Evolutionary conservation across 2,329 filamentous ascomycete species (phyloP), one percentile per base, ranked within the genome.

Genomic region (Curvularia verruculosa): DNA sequence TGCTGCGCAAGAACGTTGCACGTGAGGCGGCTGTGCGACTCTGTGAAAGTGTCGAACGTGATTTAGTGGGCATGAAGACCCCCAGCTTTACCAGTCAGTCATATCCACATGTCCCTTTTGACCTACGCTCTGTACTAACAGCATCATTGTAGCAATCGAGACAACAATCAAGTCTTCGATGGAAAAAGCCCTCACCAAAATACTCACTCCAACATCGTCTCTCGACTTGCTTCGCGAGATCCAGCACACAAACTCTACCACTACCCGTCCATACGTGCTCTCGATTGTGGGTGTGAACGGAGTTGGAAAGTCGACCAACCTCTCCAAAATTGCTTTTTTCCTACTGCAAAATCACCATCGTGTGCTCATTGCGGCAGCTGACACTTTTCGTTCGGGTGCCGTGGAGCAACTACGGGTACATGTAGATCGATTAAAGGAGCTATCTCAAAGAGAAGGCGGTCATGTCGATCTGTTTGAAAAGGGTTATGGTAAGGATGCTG

Each of bases 251-350:
- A 86, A 96, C 60, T 89, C 87, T 6, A 68, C 77, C 12, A 80
- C 88, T 0, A 82, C 80, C 21, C 89, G 95, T 3, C 95, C 95
- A 41, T 99, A 98, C 74, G 94, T 98, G 70, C 96, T 99, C 74
- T 97, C 92, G 55, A 96, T 99, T 60, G 95, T 99, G 41, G 95
- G 95, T 60, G 95, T 99, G 74, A 99, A 99, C 76, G 95, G 95
- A 52, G 95, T 99, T 36, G 95, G 95, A 72, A 99, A 99, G 80
- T 97, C 93, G 15, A 99, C 95, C 50, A 98, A 97, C 74, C 83
- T 99, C 36, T 94, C 91, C 77, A 99, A 99, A 78, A 96, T 99
- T 65, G 96, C 93, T 77, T 99, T 95, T 80, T 99, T 99, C 81
- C 83, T 99, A 36, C 83, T 99, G 29, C 94, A 99, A 78, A 99